Conservation (phyloP, 257 asterid species). For the Craterostigma plantagineum region DNA sequence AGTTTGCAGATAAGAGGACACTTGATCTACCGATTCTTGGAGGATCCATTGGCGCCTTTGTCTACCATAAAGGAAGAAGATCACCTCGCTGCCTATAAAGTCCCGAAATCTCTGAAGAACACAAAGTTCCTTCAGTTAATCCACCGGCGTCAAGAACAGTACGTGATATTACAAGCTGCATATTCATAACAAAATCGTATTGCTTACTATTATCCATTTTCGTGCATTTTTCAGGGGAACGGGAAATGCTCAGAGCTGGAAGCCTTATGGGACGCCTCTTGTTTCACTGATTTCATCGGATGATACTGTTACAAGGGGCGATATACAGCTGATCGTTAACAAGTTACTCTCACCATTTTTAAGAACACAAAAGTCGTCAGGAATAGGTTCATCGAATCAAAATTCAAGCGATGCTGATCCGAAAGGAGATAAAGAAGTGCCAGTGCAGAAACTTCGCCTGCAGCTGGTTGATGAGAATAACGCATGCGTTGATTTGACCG, state of each 20-base stretch:
- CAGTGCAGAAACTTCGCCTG: constrained; percentile 61
- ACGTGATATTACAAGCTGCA: constrained; percentile 12
- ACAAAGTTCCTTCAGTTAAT: constrained; percentile 84
- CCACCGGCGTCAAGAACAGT: constrained; percentile 94
- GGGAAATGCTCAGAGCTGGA: constrained; percentile 76
- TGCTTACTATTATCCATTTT: constrained; percentile 6
- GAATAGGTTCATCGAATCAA: constrained; percentile 20
- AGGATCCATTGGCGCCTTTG: constrained; percentile 67
- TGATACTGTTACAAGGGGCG: constrained; percentile 61
- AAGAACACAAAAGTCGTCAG: constrained; percentile 27
- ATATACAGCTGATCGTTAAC: constrained; percentile 71
- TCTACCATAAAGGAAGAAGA: constrained; percentile 84
- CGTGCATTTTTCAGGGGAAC: constrained; percentile 36
- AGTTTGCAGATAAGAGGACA: constrained; percentile 74
- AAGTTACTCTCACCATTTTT: constrained; percentile 76
- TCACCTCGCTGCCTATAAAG: constrained; percentile 89
- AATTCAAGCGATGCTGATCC: constrained; percentile 24
- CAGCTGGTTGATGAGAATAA: constrained; percentile 94
- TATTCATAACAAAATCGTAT: background rate
- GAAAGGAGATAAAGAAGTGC: constrained; percentile 25
- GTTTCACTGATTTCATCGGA: constrained; percentile 86
- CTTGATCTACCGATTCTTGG: constrained; percentile 71
- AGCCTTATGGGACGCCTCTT: constrained; percentile 96
- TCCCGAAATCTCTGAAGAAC: constrained; percentile 55
- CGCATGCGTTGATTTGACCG: constrained; percentile 77